Conservation (phyloP, 1,284 basidiomycete species). For the Ceratobasidium sp. region DNA sequence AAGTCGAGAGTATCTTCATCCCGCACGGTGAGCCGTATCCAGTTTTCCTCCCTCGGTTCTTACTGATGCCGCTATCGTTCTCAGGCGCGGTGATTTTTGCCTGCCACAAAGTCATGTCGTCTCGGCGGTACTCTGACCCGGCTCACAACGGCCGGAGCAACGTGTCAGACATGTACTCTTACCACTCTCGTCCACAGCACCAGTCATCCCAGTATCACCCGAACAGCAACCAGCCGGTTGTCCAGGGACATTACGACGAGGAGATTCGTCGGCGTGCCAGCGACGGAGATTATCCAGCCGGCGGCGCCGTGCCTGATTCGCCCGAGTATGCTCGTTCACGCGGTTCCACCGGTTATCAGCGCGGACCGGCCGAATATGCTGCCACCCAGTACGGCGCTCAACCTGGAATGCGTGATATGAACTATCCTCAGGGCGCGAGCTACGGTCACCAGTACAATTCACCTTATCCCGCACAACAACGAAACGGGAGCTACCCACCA, state of each 20-base stretch:
- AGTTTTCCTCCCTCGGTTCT: conserved; percentile 4
- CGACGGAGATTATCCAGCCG: conserved; percentile 6
- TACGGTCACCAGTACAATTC: conserved; percentile 13
- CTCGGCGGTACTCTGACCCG: conserved; percentile 9
- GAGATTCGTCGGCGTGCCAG: conserved; percentile 14
- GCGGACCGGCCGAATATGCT: conserved; percentile 7
- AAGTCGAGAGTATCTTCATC: conserved; percentile 90
- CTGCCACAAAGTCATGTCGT: conserved; percentile 70
- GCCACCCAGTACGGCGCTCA: conserved; percentile 8
- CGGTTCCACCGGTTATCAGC: conserved; percentile 15
- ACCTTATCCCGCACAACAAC: conserved; percentile 12
- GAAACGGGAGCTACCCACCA: conserved; percentile 6
- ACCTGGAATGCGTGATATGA: conserved; percentile 12
- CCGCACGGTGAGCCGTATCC: conserved; percentile 76
- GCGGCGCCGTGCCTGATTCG: conserved; percentile 28
- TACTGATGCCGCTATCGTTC: conserved; percentile 52
- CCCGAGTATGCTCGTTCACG: conserved; percentile 22
- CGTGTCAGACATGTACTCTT: conserved; percentile 37
- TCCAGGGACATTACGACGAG: conserved; percentile 17
- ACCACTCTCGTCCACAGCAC: conserved; percentile 33
- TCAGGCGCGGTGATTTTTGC: conserved; percentile 82
- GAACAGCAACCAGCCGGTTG: conserved; percentile 1
- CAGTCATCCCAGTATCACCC: conserved; percentile 29
- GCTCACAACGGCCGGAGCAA: conserved; percentile 5
- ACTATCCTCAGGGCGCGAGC: background rate